Conservation (phyloP, 176 grass and related monocot genomes). For the Themeda triandra region DNA sequence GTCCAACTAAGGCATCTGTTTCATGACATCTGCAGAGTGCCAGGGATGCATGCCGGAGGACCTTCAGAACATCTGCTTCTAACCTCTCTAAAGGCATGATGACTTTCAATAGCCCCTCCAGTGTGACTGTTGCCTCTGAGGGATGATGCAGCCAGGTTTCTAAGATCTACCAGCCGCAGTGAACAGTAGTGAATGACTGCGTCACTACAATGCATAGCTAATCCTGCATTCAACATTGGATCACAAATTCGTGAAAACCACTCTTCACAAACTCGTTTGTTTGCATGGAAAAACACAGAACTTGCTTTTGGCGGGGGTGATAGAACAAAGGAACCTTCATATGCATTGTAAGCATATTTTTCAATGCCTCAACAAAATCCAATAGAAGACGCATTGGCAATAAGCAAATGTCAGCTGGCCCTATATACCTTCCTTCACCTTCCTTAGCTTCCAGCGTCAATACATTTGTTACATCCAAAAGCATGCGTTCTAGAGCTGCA, state of each 20-base stretch:
- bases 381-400: slow-evolving; percentile 87
- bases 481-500: slow-evolving; percentile 95
- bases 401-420: slow-evolving; percentile 56
- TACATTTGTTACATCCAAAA: slow-evolving; percentile 83
- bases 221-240: slow-evolving; percentile 93
- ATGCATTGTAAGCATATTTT: slow-evolving; percentile 97
- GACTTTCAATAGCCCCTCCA: slow-evolving; percentile 47
- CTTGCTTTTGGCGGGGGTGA: slow-evolving; percentile 65
- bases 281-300: slow-evolving; percentile 88
- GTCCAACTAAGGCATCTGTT: slow-evolving; percentile 79
- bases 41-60: slow-evolving; percentile 78
- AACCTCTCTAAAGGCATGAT: slow-evolving; percentile 56
- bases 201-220: slow-evolving; percentile 77
- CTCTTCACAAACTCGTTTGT: slow-evolving; percentile 95
- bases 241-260: slow-evolving; percentile 99
- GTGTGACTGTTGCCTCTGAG: slow-evolving; percentile 64
- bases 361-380: slow-evolving; percentile 94
- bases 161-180: slow-evolving; percentile 65
- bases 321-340: slow-evolving; percentile 95
- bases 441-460: slow-evolving; percentile 66
- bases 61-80: slow-evolving; percentile 69
- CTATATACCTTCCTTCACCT: slow-evolving; percentile 69
- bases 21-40: slow-evolving; percentile 84
- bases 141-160: slow-evolving; percentile 57
- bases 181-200: slow-evolving; percentile 78